Base-by-base conservation (phyloP, 768 basidiomycete genomes). In the Rubroboletus satanas region DNA sequence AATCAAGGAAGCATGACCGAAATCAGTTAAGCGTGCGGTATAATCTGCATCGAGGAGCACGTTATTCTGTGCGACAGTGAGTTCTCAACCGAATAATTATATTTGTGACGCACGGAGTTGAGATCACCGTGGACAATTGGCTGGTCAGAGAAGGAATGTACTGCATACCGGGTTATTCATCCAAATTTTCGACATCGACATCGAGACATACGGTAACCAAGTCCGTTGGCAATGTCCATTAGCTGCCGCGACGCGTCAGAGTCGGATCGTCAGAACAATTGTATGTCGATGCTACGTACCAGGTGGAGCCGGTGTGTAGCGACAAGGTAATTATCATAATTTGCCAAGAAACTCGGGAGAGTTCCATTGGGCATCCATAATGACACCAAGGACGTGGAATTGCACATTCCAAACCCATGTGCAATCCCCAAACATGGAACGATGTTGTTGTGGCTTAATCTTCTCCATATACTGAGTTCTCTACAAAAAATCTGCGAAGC, bases 1-100 rank as follows among this genome's bases (percentile, higher is more conserved):
- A 7, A 58, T 12, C 7, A 47, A 9, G 0, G 76, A 74, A 28
- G 69, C 65, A 41, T 64, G 28, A 4, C 78, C 78, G 52, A 77
- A 79, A 54, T 79, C 79, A 52, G 73, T 71, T 5, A 80, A 59
- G n/a, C 70, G 68, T 1, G 72, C 76, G 28, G 69, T 71, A 26
- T 70, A 60, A 3, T 54, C 29, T 38, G 31, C 58, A 17, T 59
- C 56, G 14, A 61, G 43, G 29, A 65, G 54, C 29, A 64, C 39
- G 17, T 64, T 64, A 2, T 51, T 57, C 62, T 64, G 33, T 32
- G 15, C 7, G 7, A 32, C 3, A 2, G 14, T 55, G 32, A 54
- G 42, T 21, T 23, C 5, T 21, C 11, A 18, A 11, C 15, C 11
- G 1, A 21, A n/a, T 21, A 9, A 29, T 3, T 5, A 17, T n/a